Percentiles rank a stretch among this genome's conserved stretches.
phyloP scores from a whole-genome alignment of 306 rosid species.

The Canavalia ensiformis region DNA sequence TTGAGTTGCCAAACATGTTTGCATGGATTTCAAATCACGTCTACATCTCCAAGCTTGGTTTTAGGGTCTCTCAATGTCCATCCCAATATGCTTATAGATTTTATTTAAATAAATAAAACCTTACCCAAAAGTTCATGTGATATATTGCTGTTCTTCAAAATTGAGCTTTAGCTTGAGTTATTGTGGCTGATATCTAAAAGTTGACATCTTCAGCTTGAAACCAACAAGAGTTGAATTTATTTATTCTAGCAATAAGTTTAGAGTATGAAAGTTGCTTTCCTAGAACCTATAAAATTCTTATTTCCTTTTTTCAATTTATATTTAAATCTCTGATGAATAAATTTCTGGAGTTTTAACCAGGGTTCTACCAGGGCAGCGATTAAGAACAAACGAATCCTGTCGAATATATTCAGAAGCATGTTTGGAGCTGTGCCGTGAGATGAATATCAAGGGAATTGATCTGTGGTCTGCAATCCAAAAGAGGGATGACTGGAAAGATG shows the following conservation, averaged over 20 bases:
- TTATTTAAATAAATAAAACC: neutral
- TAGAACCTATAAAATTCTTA: neutral
- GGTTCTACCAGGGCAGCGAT: neutral
- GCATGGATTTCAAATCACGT: too few relatives aligned
- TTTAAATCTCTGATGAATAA: conserved; percentile 4
- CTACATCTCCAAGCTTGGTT: too few relatives aligned
- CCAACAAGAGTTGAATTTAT: neutral
- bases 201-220: conserved; percentile 5
- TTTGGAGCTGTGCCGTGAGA: conserved; percentile 65
- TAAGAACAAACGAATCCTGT: conserved; percentile 63
- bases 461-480: conserved; percentile 71
- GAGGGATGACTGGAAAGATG: conserved; percentile 65
- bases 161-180: neutral
- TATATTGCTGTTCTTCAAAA: neutral
- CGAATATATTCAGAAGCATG: conserved; percentile 81
- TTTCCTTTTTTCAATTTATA: neutral
- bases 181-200: neutral
- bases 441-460: conserved; percentile 70
- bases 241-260: neutral
- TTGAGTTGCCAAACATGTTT: too few relatives aligned
- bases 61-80: too few relatives aligned
- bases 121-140: neutral
- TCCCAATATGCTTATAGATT: neutral
- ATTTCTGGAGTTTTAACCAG: conserved; percentile 32
- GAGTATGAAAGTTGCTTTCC: neutral